phyloP scores from a whole-genome alignment of 2,329 filamentous ascomycete species.

The Microdochium trichocladiopsis region DNA sequence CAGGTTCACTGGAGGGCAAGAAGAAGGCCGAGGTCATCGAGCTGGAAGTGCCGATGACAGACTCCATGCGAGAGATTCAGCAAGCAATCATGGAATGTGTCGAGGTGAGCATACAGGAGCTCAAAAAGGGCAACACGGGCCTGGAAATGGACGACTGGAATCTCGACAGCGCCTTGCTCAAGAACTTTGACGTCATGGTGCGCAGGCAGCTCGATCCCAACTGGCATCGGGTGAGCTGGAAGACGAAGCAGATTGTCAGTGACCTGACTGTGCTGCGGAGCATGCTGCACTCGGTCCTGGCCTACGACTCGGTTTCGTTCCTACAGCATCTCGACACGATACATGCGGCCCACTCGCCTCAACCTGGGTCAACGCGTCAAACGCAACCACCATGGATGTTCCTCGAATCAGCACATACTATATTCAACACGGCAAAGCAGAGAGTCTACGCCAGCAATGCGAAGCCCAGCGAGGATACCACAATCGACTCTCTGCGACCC shows the following conservation, averaged over 20 bases:
- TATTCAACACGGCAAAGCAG: slow-evolving; percentile 84
- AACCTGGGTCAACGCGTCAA: slow-evolving; percentile 78
- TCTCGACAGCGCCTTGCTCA: slow-evolving; percentile 83
- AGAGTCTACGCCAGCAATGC: slow-evolving; percentile 74
- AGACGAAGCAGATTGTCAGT: slow-evolving; percentile 88
- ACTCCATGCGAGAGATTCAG: slow-evolving; percentile 88
- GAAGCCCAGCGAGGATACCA: slow-evolving; percentile 38
- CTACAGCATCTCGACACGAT: slow-evolving; percentile 92
- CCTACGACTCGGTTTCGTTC: slow-evolving; percentile 85
- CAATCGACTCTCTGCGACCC: slow-evolving; percentile 60
- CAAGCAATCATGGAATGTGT: slow-evolving; percentile 94
- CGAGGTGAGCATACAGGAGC: slow-evolving; percentile 85
- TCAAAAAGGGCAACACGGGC: slow-evolving; percentile 84
- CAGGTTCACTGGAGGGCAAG: slow-evolving; percentile 81
- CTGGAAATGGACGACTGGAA: slow-evolving; percentile 98
- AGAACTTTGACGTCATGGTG: slow-evolving; percentile 85
- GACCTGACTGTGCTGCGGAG: slow-evolving; percentile 78
- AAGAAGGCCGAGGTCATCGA: slow-evolving; percentile 96
- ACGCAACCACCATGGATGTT: slow-evolving; percentile 95
- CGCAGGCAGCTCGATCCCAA: slow-evolving; percentile 88
- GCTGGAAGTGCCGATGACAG: slow-evolving; percentile 91
- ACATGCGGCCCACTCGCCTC: slow-evolving; percentile 80
- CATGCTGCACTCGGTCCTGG: slow-evolving; percentile 75
- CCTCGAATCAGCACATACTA: slow-evolving; percentile 86
- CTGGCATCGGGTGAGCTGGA: slow-evolving; percentile 94